Evolutionary conservation across 805 yeast genomes (phyloP).

Genomic region (Ogataea saltuana): DNA sequence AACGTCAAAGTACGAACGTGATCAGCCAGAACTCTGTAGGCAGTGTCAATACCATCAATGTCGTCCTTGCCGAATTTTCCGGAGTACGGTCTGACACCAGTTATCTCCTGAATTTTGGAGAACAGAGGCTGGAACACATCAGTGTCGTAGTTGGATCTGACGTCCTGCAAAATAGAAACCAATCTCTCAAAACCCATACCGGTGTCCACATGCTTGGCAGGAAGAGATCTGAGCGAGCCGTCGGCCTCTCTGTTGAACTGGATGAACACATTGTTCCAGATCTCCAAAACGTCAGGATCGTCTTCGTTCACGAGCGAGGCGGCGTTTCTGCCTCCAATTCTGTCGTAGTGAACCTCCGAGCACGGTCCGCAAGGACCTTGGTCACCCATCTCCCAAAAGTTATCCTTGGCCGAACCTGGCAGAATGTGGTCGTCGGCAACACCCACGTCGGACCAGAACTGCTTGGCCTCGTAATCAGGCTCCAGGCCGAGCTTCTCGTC

Average conservation of each 20-base stretch:
- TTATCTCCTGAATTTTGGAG: slow-evolving; percentile 81
- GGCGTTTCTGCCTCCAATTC: slow-evolving; percentile 98
- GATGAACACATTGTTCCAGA: slow-evolving; percentile 97
- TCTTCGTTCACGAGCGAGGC: slow-evolving; percentile 87
- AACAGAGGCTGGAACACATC: slow-evolving; percentile 94
- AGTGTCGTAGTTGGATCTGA: slow-evolving; percentile 92
- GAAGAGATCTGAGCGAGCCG: slow-evolving; percentile 74
- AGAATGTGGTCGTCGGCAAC: slow-evolving; percentile 89
- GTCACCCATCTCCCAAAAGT: slow-evolving; percentile 99
- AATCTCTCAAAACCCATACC: slow-evolving; percentile 99
- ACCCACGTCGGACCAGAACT: slow-evolving; percentile 84
- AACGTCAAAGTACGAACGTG: slow-evolving; percentile 96
- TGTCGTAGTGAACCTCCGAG: slow-evolving; percentile 95
- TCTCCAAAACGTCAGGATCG: slow-evolving; percentile 96
- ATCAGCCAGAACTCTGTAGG: slow-evolving; percentile 97
- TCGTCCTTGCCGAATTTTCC: slow-evolving; percentile 96
- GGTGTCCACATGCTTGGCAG: slow-evolving; percentile 95
- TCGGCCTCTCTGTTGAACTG: slow-evolving; percentile 95
- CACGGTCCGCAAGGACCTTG: slow-evolving; percentile 99
- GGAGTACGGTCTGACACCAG: slow-evolving; percentile 86
- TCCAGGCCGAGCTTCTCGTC: slow-evolving; percentile 78
- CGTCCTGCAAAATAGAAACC: slow-evolving; percentile 91
- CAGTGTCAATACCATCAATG: slow-evolving; percentile 93
- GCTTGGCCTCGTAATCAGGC: slow-evolving; percentile 92
- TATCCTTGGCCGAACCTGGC: slow-evolving; percentile 88